phyloP scores from a whole-genome alignment of 768 basidiomycete genomes.

The Podaxis sp. region DNA sequence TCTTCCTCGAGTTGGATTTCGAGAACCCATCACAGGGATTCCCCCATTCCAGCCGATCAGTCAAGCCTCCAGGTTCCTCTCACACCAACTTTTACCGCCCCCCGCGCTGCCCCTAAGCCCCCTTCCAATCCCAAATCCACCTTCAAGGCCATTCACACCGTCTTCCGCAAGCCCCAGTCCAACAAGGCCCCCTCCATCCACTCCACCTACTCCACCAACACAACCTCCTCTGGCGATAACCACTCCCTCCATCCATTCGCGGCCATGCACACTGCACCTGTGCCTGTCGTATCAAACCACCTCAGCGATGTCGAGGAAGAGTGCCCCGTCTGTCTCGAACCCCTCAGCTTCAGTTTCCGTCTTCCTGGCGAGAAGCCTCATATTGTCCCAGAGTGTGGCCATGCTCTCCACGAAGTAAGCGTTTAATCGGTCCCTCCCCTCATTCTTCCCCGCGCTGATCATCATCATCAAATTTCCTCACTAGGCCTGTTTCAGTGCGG shows the following conservation, averaged over 20 bases:
- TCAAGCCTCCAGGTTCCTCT: constrained; percentile 30
- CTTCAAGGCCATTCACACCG: constrained; percentile 44
- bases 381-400: constrained; percentile 95
- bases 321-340: constrained; percentile 96
- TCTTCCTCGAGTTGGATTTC: constrained; percentile 34
- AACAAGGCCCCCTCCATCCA: constrained; percentile 39
- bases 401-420: constrained; percentile 89
- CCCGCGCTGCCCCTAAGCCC: constrained; percentile 34
- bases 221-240: constrained; percentile 34
- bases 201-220: constrained; percentile 47
- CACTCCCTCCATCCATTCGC: constrained; percentile 49
- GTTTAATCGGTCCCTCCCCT: constrained; percentile 10
- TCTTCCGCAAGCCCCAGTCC: constrained; percentile 45
- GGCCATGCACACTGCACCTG: constrained; percentile 56
- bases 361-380: constrained; percentile 96
- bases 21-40: constrained; percentile 33
- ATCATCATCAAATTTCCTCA: constrained; percentile 7
- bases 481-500: constrained; percentile 93
- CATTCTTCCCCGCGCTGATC: constrained; percentile 5
- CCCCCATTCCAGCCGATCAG: constrained; percentile 26
- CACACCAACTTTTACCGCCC: constrained; percentile 39
- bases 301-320: constrained; percentile 75
- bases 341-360: constrained; percentile 87
- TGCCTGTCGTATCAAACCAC: constrained; percentile 69
- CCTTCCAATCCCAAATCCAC: constrained; percentile 23